These are phyloP conservation scores for Penicillium paradoxum DNA, from an alignment of 495 filamentous ascomycete species.

Conservation along the genomic window DNA sequence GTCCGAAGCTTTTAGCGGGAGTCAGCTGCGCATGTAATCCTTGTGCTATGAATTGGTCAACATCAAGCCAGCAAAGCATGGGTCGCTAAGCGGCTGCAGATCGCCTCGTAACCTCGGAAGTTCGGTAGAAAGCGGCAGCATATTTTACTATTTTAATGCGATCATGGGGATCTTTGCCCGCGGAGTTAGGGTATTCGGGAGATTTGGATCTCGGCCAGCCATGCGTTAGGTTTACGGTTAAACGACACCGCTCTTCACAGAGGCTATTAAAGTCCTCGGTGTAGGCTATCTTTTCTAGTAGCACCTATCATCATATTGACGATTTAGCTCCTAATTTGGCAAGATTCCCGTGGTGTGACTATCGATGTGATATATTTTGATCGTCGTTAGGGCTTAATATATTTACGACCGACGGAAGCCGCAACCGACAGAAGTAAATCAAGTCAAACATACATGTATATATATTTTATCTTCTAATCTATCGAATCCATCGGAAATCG, in stretches of 20 bases:
- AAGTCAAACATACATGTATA: background rate
- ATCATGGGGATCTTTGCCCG: background rate
- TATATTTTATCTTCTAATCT: background rate
- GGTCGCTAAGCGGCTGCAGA: slow-evolving; percentile 2
- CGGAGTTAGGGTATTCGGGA: background rate
- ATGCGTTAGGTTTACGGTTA: background rate
- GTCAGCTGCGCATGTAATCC: background rate
- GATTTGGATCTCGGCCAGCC: slow-evolving; percentile 1
- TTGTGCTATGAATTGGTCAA: slow-evolving; percentile 2
- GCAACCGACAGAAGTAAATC: background rate
- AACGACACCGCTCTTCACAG: background rate
- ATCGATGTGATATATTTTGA: background rate
- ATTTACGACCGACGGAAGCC: background rate
- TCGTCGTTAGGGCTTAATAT: background rate
- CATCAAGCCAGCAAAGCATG: slow-evolving; percentile 10
- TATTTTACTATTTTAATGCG: background rate
- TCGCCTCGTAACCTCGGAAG: background rate
- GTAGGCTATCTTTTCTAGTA: no score
- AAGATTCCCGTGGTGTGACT: background rate
- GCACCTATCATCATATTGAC: no score
- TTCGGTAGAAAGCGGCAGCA: background rate
- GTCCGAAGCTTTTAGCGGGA: background rate
- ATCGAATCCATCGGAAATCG: background rate
- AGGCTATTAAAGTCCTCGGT: no score
- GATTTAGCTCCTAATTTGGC: background rate